Evolutionary conservation across 2,329 filamentous ascomycete species (phyloP).

Genomic region (Penicillium sp.): DNA sequence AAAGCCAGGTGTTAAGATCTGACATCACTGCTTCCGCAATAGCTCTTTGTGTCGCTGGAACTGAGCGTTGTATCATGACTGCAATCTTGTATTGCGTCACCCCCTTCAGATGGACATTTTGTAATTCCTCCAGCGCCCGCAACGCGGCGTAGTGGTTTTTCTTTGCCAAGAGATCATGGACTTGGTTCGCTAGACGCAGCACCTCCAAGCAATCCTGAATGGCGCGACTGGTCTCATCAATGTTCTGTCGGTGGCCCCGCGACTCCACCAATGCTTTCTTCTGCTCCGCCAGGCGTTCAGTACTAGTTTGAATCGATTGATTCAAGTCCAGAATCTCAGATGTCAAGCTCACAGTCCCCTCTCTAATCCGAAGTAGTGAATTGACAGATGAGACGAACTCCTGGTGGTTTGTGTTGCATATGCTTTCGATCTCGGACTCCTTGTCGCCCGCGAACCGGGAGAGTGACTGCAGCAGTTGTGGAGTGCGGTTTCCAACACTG

Average conservation of each 20-base stretch:
- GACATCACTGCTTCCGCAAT: conserved; percentile 97
- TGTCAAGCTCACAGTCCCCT: conserved; percentile 84
- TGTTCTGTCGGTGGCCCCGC: conserved; percentile 87
- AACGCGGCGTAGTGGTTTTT: conserved; percentile 96
- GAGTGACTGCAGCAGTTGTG: conserved; percentile 72
- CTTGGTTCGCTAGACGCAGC: conserved; percentile 85
- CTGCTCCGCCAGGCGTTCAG: conserved; percentile 88
- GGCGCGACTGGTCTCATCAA: conserved; percentile 85
- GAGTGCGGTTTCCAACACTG: conserved; percentile 68
- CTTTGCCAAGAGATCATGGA: conserved; percentile 84
- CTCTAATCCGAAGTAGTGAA: conserved; percentile 85
- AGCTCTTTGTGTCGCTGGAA: conserved; percentile 84
- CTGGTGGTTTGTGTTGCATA: conserved; percentile 93
- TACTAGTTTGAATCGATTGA: conserved; percentile 91
- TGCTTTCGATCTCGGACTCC: conserved; percentile 87
- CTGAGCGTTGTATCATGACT: conserved; percentile 92
- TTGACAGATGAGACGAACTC: conserved; percentile 94
- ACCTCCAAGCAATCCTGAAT: conserved; percentile 90
- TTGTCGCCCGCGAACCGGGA: conserved; percentile 80
- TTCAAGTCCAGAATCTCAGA: conserved; percentile 89
- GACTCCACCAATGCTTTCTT: conserved; percentile 94
- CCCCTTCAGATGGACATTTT: conserved; percentile 93
- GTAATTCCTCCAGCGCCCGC: conserved; percentile 89
- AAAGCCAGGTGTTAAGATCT: conserved; percentile 96
- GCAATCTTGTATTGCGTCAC: conserved; percentile 93